A percentile compares a stretch with the other conserved stretches of the same genome.
Evolutionary conservation across 139 green algal species (phyloP).

Genomic region (Chlorella sp.): DNA sequence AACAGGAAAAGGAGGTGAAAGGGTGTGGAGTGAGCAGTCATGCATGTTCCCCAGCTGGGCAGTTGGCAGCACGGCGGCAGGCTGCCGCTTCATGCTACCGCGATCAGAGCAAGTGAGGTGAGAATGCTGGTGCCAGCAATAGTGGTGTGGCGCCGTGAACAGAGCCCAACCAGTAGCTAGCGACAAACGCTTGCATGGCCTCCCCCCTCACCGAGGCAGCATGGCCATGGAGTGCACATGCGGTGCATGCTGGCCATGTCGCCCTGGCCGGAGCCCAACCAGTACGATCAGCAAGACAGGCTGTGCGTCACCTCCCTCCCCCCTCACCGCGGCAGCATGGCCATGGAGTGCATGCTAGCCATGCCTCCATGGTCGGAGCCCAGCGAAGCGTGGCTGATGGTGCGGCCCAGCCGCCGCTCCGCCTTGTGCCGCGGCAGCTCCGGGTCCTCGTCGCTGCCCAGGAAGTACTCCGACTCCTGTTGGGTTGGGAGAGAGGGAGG

Average conservation of each 20-base stretch:
- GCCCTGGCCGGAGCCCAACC: background rate
- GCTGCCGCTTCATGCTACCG: no score
- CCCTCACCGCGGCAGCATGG: slow-evolving; percentile 21
- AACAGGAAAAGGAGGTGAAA: background rate
- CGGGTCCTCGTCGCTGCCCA: slow-evolving; percentile 30
- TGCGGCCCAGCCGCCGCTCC: slow-evolving; percentile 6
- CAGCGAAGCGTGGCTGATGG: slow-evolving; percentile 25
- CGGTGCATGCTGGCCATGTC: no score
- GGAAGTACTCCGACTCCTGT: slow-evolving; percentile 37
- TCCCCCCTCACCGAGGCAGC: background rate
- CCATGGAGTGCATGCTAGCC: slow-evolving; percentile 14
- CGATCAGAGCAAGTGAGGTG: no score
- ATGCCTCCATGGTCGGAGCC: slow-evolving; percentile 31
- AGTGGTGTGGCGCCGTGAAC: no score
- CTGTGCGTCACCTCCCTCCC: background rate
- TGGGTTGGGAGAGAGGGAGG: background rate
- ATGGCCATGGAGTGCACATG: background rate
- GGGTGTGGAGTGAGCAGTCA: no score
- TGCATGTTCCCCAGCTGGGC: no score
- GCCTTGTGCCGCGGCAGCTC: slow-evolving; percentile 3
- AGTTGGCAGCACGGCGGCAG: no score
- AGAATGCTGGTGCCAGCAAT: no score
- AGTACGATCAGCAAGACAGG: background rate
- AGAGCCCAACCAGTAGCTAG: no score
- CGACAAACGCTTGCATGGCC: no score